phyloP scores from a whole-genome alignment of 805 yeast species.

The Isabelozyma gotoi region DNA sequence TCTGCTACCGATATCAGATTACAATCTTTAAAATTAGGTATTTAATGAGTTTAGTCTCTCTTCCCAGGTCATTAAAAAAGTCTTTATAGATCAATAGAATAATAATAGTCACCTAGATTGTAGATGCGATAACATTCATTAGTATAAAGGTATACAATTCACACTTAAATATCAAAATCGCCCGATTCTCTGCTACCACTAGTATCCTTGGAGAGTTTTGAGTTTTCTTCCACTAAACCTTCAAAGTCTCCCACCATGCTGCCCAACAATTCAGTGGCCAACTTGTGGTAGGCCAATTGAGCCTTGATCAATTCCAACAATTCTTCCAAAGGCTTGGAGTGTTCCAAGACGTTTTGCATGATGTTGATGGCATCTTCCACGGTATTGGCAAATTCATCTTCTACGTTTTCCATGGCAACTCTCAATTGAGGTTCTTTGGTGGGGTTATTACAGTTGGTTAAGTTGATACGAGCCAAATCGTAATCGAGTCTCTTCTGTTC shows the following conservation, averaged over 20 bases:
- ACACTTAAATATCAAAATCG: constrained; percentile 27
- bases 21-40: constrained; percentile 23
- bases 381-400: constrained; percentile 86
- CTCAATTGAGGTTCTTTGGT: constrained; percentile 68
- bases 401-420: constrained; percentile 77
- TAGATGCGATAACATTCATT: no score
- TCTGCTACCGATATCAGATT: constrained; percentile 31
- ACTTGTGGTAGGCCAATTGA: constrained; percentile 77
- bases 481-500: constrained; percentile 76
- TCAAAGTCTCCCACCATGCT: constrained; percentile 65
- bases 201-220: constrained; percentile 8
- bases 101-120: no score
- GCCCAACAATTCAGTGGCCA: constrained; percentile 66
- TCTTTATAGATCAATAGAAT: neutral
- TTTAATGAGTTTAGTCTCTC: constrained; percentile 2
- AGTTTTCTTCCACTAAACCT: constrained; percentile 50
- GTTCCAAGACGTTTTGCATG: constrained; percentile 76
- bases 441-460: constrained; percentile 40
- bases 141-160: neutral
- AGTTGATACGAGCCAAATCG: constrained; percentile 66
- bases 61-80: neutral
- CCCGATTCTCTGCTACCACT: constrained; percentile 25
- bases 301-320: constrained; percentile 71
- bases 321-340: constrained; percentile 66
- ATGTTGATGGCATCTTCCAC: constrained; percentile 84